These are phyloP conservation scores for Beauveria sp. DNA, from an alignment of 2,329 filamentous ascomycete genomes.

Conservation along the genomic window DNA sequence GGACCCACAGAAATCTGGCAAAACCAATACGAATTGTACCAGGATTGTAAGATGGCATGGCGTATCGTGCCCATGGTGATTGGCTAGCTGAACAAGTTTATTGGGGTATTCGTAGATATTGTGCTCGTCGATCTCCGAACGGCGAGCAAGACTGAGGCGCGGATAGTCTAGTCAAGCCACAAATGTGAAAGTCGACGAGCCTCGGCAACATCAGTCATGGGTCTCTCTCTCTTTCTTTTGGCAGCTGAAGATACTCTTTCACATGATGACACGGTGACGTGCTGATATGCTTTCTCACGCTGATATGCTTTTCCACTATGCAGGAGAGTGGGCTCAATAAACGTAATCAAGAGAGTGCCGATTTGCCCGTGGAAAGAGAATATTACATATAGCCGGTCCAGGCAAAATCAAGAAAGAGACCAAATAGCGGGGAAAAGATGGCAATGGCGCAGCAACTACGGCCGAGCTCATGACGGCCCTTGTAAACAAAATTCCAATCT, in stretches of 20 bases:
- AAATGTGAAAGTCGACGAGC: neutral
- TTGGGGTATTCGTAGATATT: too few relatives aligned
- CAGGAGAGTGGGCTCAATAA: neutral
- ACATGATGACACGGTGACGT: neutral
- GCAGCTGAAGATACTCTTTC: neutral
- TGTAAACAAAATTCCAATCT: neutral
- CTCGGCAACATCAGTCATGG: neutral
- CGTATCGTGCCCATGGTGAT: too few relatives aligned
- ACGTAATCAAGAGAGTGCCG: neutral
- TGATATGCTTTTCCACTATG: neutral
- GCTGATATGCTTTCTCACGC: too few relatives aligned
- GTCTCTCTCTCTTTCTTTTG: neutral
- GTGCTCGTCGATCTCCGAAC: too few relatives aligned
- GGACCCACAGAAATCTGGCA: too few relatives aligned
- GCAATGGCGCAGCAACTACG: neutral
- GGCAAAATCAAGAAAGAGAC: neutral
- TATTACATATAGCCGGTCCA: neutral
- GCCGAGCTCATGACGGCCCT: slow-evolving; percentile 7
- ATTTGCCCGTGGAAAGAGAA: neutral
- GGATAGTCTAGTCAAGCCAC: neutral
- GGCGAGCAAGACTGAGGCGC: too few relatives aligned
- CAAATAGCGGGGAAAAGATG: neutral
- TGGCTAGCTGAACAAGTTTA: too few relatives aligned
- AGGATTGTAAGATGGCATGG: too few relatives aligned
- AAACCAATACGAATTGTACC: too few relatives aligned